phyloP scores from a whole-genome alignment of 768 basidiomycete species.

The Cystofilobasidium ferigula region DNA sequence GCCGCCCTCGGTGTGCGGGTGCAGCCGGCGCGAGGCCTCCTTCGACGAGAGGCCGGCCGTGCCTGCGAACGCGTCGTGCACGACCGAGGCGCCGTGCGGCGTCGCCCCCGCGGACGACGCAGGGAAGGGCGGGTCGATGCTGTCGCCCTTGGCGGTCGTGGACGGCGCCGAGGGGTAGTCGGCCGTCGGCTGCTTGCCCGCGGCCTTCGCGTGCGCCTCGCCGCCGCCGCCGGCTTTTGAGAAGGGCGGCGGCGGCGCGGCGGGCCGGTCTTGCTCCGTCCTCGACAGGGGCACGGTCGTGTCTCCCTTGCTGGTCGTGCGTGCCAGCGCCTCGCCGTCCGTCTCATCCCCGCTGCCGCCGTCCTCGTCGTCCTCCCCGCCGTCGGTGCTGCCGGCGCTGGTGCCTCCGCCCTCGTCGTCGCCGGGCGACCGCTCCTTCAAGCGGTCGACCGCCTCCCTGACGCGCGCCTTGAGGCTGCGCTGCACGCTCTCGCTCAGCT shows the following conservation, averaged over 20 bases:
- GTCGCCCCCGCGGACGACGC: too few species aligned
- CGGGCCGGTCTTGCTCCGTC: too few species aligned
- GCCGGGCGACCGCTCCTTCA: not conserved
- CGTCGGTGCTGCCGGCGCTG: not conserved
- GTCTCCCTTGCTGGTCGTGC: too few species aligned
- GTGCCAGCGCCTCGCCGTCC: not conserved
- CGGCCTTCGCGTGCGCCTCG: too few species aligned
- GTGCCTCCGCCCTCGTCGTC: not conserved
- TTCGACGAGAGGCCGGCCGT: not conserved
- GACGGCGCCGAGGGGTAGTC: too few species aligned
- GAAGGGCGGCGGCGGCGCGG: too few species aligned
- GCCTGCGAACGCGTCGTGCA: not conserved
- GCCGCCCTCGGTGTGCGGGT: constrained; percentile 7
- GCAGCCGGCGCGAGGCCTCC: not conserved
- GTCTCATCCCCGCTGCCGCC: not conserved
- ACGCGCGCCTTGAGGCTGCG: constrained; percentile 4
- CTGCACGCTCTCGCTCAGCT: constrained; percentile 18
- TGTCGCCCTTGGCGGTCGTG: constrained; percentile 15
- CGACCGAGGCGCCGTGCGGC: too few species aligned
- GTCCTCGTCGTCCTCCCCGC: not conserved
- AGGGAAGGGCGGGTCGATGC: not conserved
- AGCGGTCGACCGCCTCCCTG: not conserved
- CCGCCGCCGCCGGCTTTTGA: too few species aligned
- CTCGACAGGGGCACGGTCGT: too few species aligned
- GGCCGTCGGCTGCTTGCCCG: too few species aligned